These are phyloP conservation scores for Colletotrichum sp. DNA, from an alignment of 2,329 filamentous ascomycete genomes.

Conservation along the genomic window DNA sequence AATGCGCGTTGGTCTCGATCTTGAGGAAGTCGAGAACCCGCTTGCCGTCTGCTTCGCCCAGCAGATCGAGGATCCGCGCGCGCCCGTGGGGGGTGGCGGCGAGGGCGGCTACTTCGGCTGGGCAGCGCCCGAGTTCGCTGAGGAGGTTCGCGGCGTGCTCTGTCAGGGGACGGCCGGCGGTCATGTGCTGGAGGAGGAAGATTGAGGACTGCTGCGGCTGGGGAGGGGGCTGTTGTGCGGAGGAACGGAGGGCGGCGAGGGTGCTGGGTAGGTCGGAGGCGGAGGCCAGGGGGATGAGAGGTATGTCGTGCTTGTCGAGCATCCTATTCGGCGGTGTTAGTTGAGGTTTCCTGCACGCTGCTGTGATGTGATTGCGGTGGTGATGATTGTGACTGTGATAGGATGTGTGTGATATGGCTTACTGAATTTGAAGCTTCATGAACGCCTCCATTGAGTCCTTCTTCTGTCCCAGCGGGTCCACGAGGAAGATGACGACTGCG, in stretches of 20 bases:
- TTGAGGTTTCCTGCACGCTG: neutral
- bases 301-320: slow-evolving; percentile 35
- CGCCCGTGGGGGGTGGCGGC: slow-evolving; percentile 22
- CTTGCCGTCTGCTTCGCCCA: slow-evolving; percentile 33
- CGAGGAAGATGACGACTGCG: slow-evolving; percentile 49
- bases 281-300: slow-evolving; percentile 47
- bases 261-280: slow-evolving; percentile 37
- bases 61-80: slow-evolving; percentile 25
- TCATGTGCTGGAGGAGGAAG: slow-evolving; percentile 22
- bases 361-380: neutral
- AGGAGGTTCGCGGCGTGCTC: slow-evolving; percentile 30
- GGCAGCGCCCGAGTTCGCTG: slow-evolving; percentile 29
- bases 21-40: slow-evolving; percentile 35
- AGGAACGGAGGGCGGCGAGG: slow-evolving; percentile 41
- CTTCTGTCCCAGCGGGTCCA: slow-evolving; percentile 31
- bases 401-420: neutral
- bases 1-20: slow-evolving; percentile 14
- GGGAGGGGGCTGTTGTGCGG: neutral
- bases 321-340: slow-evolving; percentile 30
- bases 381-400: neutral
- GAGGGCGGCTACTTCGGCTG: slow-evolving; percentile 30
- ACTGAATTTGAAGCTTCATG: slow-evolving; percentile 51
- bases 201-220: neutral
- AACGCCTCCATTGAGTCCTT: slow-evolving; percentile 35
- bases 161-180: slow-evolving; percentile 25